Percentiles rank a stretch among this genome's conserved stretches.
phyloP scores from a whole-genome alignment of 176 grass and related monocot genomes.

The Cocos nucifera region DNA sequence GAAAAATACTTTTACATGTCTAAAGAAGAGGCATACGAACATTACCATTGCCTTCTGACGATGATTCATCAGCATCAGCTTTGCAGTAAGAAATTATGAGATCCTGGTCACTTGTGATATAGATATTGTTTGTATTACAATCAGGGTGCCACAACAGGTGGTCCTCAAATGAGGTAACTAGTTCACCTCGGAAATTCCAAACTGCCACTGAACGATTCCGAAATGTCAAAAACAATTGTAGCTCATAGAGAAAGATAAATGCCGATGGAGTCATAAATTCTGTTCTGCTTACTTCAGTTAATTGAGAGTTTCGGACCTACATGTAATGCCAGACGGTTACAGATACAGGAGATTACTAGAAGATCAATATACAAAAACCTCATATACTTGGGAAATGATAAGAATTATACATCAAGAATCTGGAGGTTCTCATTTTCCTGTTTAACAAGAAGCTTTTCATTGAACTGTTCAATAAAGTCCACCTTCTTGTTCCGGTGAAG shows the following conservation, averaged over 20 bases:
- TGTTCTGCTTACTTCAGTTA: slow-evolving; percentile 75
- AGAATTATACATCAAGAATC: slow-evolving; percentile 74
- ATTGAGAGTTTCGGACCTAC: slow-evolving; percentile 65
- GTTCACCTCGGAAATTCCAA: slow-evolving; percentile 93
- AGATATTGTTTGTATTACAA: slow-evolving; percentile 94
- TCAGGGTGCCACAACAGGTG: slow-evolving; percentile 90
- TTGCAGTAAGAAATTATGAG: slow-evolving; percentile 94
- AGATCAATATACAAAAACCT: no score
- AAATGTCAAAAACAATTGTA: slow-evolving; percentile 77
- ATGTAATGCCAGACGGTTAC: slow-evolving; percentile 21
- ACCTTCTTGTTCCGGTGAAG: slow-evolving; percentile 87
- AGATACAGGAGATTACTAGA: background rate
- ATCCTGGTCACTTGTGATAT: slow-evolving; percentile 90
- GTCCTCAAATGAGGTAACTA: slow-evolving; percentile 89
- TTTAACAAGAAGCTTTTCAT: slow-evolving; percentile 90
- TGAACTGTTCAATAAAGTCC: slow-evolving; percentile 92
- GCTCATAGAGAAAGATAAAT: slow-evolving; percentile 84
- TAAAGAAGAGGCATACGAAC: slow-evolving; percentile 1
- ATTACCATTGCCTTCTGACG: slow-evolving; percentile 48
- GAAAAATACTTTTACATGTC: background rate
- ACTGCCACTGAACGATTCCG: slow-evolving; percentile 69
- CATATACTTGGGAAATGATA: no score
- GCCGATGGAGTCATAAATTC: slow-evolving; percentile 93
- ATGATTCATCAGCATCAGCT: slow-evolving; percentile 63
- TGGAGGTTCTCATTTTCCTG: slow-evolving; percentile 91